Percentiles rank a stretch among this genome's conserved stretches.
phyloP scores from a whole-genome alignment of 192 early-diverging fungal species.

The Coemansia sp. region DNA sequence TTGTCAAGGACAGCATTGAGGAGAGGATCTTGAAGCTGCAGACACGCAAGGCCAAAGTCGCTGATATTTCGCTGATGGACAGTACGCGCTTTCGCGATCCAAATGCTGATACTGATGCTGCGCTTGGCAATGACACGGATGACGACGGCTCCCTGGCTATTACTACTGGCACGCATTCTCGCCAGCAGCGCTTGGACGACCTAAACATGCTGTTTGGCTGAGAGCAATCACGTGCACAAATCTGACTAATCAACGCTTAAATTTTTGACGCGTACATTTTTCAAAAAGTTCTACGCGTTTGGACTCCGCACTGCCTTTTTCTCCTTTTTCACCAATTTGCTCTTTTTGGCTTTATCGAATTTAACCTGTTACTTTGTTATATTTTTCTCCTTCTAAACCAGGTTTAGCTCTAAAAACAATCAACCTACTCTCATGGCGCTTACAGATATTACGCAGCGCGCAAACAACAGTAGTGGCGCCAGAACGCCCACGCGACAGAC shows the following conservation, averaged over 20 bases:
- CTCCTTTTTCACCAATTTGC: not conserved
- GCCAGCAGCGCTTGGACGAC: conserved; percentile 55
- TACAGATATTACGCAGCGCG: conserved; percentile 40
- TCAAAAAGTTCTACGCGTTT: conserved; percentile 6
- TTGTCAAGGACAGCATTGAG: conserved; percentile 76
- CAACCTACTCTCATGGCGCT: conserved; percentile 23
- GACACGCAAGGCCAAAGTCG: conserved; percentile 68
- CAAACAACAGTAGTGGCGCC: conserved; percentile 25
- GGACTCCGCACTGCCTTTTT: not conserved
- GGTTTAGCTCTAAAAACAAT: not conserved
- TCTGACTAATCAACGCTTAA: not conserved
- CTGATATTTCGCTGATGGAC: conserved; percentile 56
- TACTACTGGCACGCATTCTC: conserved; percentile 42
- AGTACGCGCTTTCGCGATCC: conserved; percentile 28
- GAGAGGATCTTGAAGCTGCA: conserved; percentile 85
- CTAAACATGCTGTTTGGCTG: conserved; percentile 43
- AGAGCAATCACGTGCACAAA: not conserved
- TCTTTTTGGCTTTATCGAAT: not conserved
- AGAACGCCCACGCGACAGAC: conserved; percentile 21
- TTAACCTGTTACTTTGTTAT: not conserved
- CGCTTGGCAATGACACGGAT: conserved; percentile 14
- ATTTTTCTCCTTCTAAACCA: not conserved
- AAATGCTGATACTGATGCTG: not conserved
- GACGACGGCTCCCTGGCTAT: conserved; percentile 33
- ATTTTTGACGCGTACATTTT: conserved; percentile 7